phyloP scores from a whole-genome alignment of 768 basidiomycete genomes.

The Auricularia heimuer region DNA sequence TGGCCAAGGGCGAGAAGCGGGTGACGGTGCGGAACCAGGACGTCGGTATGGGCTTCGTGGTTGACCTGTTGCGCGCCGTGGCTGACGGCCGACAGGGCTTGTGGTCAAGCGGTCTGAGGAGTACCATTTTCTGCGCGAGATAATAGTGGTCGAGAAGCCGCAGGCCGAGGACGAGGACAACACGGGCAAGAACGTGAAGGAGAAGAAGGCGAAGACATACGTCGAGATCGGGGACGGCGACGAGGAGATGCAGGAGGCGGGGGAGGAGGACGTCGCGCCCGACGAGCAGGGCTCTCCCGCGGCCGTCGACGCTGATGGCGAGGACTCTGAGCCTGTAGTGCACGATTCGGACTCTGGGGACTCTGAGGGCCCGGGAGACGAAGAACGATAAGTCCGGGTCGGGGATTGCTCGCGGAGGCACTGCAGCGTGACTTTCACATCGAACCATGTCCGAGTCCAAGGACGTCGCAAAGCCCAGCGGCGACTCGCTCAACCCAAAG shows the following conservation, averaged over 20 bases:
- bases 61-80: neutral
- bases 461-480: neutral
- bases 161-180: neutral
- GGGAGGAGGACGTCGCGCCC: neutral
- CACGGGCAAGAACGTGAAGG: neutral
- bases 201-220: neutral
- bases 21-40: conserved; percentile 71
- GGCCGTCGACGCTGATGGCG: neutral
- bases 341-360: neutral
- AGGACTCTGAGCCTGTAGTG: neutral
- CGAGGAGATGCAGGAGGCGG: neutral
- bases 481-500: conserved; percentile 46
- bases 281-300: neutral
- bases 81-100: neutral
- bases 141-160: neutral
- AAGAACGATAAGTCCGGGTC: too few relatives aligned
- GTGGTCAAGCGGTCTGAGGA: neutral
- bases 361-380: too few relatives aligned
- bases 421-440: neutral
- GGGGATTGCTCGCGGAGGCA: too few relatives aligned
- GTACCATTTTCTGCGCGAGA: neutral
- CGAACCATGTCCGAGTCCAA: neutral
- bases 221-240: neutral
- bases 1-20: conserved; percentile 63
- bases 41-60: conserved; percentile 30